phyloP scores from a whole-genome alignment of 805 yeast genomes.

The Lipomyces oligophaga region DNA sequence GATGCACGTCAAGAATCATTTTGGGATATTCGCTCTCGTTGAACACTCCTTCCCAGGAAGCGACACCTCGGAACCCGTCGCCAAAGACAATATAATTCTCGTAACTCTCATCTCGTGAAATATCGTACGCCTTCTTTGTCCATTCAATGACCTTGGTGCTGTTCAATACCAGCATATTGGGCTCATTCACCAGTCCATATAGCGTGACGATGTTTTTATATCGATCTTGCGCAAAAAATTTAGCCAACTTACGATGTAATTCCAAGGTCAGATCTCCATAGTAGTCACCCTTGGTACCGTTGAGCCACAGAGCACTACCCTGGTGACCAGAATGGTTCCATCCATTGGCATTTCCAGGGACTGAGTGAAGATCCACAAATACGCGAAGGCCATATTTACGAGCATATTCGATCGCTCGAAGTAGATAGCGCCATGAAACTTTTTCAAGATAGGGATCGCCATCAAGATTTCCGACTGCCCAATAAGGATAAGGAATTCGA shows the following conservation, averaged over 20 bases:
- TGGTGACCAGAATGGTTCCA: conserved; percentile 77
- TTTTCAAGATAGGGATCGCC: conserved; percentile 77
- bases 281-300: conserved; percentile 47
- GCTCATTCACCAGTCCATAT: conserved; percentile 79
- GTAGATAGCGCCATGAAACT: conserved; percentile 52
- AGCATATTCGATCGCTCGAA: conserved; percentile 67
- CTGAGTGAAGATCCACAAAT: conserved; percentile 76
- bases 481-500: conserved; percentile 89
- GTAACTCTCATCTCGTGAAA: conserved; percentile 52
- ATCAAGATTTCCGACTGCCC: conserved; percentile 69
- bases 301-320: conserved; percentile 43
- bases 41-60: conserved; percentile 60
- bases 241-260: conserved; percentile 51
- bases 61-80: conserved; percentile 65
- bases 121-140: conserved; percentile 52
- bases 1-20: conserved; percentile 78
- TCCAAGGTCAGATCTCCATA: conserved; percentile 44
- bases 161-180: conserved; percentile 50
- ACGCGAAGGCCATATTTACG: conserved; percentile 55
- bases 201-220: conserved; percentile 71
- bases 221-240: conserved; percentile 58
- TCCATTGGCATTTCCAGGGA: conserved; percentile 83
- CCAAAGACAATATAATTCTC: conserved; percentile 57
- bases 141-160: conserved; percentile 52
- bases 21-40: conserved; percentile 49